Conservation (phyloP, 768 basidiomycete species). For the Mycena olivaceomarginata region DNA sequence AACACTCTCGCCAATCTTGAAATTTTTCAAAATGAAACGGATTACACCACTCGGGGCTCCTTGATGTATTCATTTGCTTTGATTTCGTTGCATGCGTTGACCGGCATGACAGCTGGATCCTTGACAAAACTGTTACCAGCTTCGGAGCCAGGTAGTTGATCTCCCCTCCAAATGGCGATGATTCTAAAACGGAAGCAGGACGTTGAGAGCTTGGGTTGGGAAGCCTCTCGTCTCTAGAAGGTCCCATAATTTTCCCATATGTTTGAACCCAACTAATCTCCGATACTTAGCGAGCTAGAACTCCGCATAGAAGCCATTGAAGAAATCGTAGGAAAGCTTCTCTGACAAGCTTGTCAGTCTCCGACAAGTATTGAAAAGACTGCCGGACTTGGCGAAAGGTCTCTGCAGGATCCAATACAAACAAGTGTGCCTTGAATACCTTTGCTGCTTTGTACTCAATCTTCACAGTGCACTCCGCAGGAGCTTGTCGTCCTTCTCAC, state of each 20-base stretch:
- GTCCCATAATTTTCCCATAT: slow-evolving; percentile 57
- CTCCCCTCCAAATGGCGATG: background rate
- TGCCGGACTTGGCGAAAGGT: slow-evolving; percentile 94
- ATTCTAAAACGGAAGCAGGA: slow-evolving; percentile 52
- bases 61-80: slow-evolving; percentile 68
- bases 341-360: slow-evolving; percentile 80
- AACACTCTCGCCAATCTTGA: slow-evolving; percentile 95
- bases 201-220: slow-evolving; percentile 91
- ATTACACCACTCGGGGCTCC: slow-evolving; percentile 83
- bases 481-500: slow-evolving; percentile 87
- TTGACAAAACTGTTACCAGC: slow-evolving; percentile 91
- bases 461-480: slow-evolving; percentile 82
- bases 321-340: slow-evolving; percentile 81
- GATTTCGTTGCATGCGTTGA: background rate
- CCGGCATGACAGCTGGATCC: slow-evolving; percentile 64
- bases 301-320: slow-evolving; percentile 90
- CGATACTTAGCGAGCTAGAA: slow-evolving; percentile 74
- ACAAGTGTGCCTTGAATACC: slow-evolving; percentile 70
- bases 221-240: slow-evolving; percentile 85
- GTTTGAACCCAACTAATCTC: background rate
- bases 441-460: background rate
- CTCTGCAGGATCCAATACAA: slow-evolving; percentile 94
- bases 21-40: slow-evolving; percentile 94
- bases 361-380: slow-evolving; percentile 79
- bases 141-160: slow-evolving; percentile 78